Base-by-base conservation (phyloP, 495 filamentous ascomycete genomes). In the Penicillium pancosmium region DNA sequence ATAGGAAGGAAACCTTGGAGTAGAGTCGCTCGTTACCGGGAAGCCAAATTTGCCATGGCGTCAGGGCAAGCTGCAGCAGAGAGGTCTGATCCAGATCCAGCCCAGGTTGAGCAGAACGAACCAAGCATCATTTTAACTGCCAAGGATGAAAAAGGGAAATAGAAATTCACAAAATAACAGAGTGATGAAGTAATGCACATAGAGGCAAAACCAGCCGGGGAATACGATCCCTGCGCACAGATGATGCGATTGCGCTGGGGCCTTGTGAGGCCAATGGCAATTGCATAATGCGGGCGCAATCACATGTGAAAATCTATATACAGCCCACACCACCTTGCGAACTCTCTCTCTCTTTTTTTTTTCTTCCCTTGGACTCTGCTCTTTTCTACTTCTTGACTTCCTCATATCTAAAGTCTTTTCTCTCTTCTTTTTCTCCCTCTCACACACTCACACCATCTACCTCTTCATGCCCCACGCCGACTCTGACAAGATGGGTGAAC, bases 401-500 rank as follows among this genome's bases (percentile, higher is more conserved):
- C 15, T 52, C 36, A 49, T 40, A 18, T 23, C 12, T 31, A 11
- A 49, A 19, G 21, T 56, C 61, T 54, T 10, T 31, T 55, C 46
- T 49, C 35, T 34, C 33, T 33, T 12, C 19, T 31, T 7, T 6
- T 31, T 31, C 8, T 31, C 27, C 4, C 27, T 31, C 27, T 4
- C 27, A 7, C 27, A 31, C 27, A 31, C 27, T 9, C 27, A 7
- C 27, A 7, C 5, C 4, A 31, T 47, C 53, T 38, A 53, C 25
- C 60, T 57, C 55, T 60, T 51, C 48, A 81, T 81, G 77, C 78
- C 78, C 58, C 78, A 79, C 75, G 74, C 77, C 49, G 63, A 78
- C 44, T 64, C 67, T 53, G 72, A 71, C 58, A 70, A 54, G 33
- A 81, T 81, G 78, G 71, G 70, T 52, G 68, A 79, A 70, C 72